Conservation (phyloP, 169 alveolate genomes). For the Theileria orientalis region DNA sequence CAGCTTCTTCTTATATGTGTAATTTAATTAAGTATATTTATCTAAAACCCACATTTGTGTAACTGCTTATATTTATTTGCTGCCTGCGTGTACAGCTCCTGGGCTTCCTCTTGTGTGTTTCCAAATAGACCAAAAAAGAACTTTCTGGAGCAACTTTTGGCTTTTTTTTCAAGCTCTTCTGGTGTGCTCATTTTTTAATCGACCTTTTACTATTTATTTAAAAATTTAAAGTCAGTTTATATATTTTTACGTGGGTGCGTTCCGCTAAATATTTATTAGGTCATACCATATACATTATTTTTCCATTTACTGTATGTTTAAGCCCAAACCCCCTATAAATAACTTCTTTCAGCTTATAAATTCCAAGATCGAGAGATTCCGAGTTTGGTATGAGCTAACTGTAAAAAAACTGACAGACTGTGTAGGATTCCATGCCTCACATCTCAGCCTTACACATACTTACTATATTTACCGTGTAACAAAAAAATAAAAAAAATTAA, state of each 20-base stretch:
- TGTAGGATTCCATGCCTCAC: no score
- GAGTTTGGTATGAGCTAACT: no score
- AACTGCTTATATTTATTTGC: conserved; percentile 69
- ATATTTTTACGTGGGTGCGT: not conserved
- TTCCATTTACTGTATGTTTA: no score
- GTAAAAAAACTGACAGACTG: no score
- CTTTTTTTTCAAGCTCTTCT: conserved; percentile 63
- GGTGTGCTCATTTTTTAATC: conserved; percentile 33
- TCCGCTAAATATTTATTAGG: no score
- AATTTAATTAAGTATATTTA: not conserved
- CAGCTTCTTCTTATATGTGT: not conserved
- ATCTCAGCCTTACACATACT: no score
- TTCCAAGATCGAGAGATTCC: no score
- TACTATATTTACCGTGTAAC: no score
- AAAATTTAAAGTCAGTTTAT: not conserved
- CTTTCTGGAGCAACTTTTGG: conserved; percentile 61
- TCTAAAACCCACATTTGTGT: conserved; percentile 44
- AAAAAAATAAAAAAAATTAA: no score
- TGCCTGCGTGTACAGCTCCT: conserved; percentile 69
- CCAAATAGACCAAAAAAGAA: conserved; percentile 61
- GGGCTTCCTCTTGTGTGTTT: conserved; percentile 67
- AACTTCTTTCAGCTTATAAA: no score
- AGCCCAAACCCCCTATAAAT: no score
- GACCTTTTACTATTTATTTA: not conserved
- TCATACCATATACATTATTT: no score